Evolutionary conservation across 495 filamentous ascomycete genomes (phyloP).

Genomic region (Penicillium turbatum): DNA sequence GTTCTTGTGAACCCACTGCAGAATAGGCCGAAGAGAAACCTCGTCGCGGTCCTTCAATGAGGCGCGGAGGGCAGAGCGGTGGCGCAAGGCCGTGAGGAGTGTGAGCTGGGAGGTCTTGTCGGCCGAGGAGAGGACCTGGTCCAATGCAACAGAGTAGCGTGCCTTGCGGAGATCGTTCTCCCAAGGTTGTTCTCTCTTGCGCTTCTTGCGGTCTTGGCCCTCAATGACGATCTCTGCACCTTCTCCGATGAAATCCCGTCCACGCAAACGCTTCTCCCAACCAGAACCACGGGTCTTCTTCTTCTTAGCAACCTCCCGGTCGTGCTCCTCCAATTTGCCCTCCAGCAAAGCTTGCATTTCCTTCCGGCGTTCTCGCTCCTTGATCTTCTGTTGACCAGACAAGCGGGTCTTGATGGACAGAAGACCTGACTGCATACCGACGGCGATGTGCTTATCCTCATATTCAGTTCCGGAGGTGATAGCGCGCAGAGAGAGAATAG

Average conservation of each 20-base stretch:
- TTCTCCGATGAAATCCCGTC: slow-evolving; percentile 80
- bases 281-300: slow-evolving; percentile 65
- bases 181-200: slow-evolving; percentile 67
- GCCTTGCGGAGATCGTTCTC: slow-evolving; percentile 75
- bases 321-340: slow-evolving; percentile 66
- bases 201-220: slow-evolving; percentile 54
- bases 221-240: slow-evolving; percentile 83
- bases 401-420: slow-evolving; percentile 83
- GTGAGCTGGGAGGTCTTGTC: slow-evolving; percentile 64
- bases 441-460: slow-evolving; percentile 84
- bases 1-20: slow-evolving; percentile 76
- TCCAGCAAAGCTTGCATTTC: slow-evolving; percentile 82
- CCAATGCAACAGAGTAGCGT: slow-evolving; percentile 70
- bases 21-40: slow-evolving; percentile 69
- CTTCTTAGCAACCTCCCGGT: slow-evolving; percentile 59
- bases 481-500: slow-evolving; percentile 77
- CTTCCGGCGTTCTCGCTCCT: slow-evolving; percentile 70
- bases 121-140: slow-evolving; percentile 61
- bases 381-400: slow-evolving; percentile 74
- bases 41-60: slow-evolving; percentile 83
- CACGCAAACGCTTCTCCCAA: slow-evolving; percentile 64
- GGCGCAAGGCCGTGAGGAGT: slow-evolving; percentile 73
- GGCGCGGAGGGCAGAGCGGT: slow-evolving; percentile 80
- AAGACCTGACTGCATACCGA: slow-evolving; percentile 89
- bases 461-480: slow-evolving; percentile 59